Evolutionary conservation across 1,284 basidiomycete genomes (phyloP).

Genomic region (Pseudozyma tsukubaensis): DNA sequence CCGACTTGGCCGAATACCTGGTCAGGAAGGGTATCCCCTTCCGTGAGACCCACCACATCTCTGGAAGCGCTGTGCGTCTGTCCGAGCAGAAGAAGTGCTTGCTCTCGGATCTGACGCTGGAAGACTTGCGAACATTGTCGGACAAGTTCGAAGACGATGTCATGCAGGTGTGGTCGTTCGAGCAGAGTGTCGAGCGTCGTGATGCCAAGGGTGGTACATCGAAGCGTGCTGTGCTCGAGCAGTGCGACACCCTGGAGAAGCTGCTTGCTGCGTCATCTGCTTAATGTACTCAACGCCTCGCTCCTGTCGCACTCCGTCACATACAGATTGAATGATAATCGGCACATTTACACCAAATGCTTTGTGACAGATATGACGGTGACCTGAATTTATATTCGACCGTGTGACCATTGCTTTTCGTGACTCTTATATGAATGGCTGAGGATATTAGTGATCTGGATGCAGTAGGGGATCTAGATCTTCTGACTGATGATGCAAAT

Average conservation of each 20-base stretch:
- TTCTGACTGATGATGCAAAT: conserved; percentile 1
- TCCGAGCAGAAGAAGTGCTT: conserved; percentile 85
- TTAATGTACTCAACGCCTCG: neutral
- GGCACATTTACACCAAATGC: too few relatives aligned
- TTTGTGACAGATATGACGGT: too few relatives aligned
- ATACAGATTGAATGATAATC: too few relatives aligned
- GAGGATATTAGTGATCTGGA: conserved; percentile 3
- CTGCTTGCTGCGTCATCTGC: conserved; percentile 27
- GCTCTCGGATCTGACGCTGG: conserved; percentile 81
- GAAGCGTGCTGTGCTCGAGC: conserved; percentile 83
- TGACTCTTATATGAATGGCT: neutral
- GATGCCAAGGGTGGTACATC: conserved; percentile 92
- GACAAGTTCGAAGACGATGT: conserved; percentile 86
- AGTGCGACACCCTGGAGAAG: conserved; percentile 70
- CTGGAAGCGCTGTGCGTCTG: conserved; percentile 91
- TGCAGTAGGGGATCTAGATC: conserved; percentile 32
- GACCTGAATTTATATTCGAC: too few relatives aligned
- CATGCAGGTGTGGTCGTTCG: conserved; percentile 66
- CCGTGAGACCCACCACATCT: conserved; percentile 98
- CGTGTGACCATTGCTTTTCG: neutral
- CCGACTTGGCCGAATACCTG: conserved; percentile 96
- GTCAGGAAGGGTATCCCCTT: conserved; percentile 96
- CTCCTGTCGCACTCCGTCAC: neutral
- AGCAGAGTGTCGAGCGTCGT: conserved; percentile 86
- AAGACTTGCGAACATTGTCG: conserved; percentile 82